These are phyloP conservation scores for Immersiella caudata DNA, from an alignment of 495 filamentous ascomycete genomes.

Conservation along the genomic window DNA sequence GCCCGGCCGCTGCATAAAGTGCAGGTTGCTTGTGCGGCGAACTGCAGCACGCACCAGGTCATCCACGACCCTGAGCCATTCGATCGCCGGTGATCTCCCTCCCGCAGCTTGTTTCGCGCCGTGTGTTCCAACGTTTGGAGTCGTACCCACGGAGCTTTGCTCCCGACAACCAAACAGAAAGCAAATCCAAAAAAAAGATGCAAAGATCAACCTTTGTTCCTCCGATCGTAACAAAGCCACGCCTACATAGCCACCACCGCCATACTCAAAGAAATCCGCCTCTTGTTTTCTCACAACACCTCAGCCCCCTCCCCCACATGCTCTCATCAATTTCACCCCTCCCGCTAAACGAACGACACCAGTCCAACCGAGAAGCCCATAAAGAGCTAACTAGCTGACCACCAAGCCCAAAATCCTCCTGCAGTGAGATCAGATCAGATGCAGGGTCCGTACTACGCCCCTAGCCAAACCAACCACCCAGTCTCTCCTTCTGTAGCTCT, in stretches of 20 bases:
- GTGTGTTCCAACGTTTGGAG: background rate
- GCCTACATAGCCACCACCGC: background rate
- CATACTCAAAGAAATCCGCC: background rate
- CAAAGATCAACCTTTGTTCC: background rate
- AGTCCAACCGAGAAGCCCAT: background rate
- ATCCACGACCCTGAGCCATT: constrained; percentile 7
- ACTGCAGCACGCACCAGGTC: background rate
- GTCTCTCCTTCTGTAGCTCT: background rate
- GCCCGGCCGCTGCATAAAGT: background rate
- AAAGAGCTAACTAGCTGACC: background rate
- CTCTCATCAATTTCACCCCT: too few relatives aligned
- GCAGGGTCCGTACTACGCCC: background rate
- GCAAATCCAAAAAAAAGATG: background rate
- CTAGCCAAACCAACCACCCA: background rate
- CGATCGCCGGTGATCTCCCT: constrained; percentile 11
- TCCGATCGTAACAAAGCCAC: background rate
- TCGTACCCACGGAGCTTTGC: background rate
- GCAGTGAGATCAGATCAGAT: background rate
- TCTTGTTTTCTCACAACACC: background rate
- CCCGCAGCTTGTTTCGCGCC: constrained; percentile 5
- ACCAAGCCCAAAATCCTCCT: background rate
- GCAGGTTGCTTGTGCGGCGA: background rate
- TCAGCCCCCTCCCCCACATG: too few relatives aligned
- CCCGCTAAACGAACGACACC: background rate
- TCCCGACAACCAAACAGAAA: constrained; percentile 1